Evolutionary conservation across 164 flowering plant species (phyloP).

Genomic region (Nymphaea colorata): DNA sequence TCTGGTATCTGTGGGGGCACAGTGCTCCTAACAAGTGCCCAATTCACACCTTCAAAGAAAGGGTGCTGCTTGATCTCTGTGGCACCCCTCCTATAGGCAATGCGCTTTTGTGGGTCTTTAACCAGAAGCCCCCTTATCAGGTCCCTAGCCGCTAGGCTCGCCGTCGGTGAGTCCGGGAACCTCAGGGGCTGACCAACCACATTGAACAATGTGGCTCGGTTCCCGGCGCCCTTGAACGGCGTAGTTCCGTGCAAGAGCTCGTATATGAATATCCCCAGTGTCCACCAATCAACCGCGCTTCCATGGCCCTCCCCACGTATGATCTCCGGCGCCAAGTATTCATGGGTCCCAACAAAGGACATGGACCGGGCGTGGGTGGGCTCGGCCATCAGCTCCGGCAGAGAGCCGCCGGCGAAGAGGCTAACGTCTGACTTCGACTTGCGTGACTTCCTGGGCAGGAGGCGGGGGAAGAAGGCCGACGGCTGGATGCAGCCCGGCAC

Average conservation of each 20-base stretch:
- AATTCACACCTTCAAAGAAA: conserved; percentile 73
- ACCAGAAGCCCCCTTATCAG: conserved; percentile 58
- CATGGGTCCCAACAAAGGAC: conserved; percentile 83
- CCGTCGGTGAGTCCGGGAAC: conserved; percentile 62
- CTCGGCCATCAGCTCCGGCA: conserved; percentile 79
- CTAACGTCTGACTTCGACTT: conserved; percentile 29
- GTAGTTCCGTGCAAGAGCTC: conserved; percentile 67
- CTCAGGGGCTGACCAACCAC: conserved; percentile 69
- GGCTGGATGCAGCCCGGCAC: conserved; percentile 66
- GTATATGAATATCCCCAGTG: conserved; percentile 71
- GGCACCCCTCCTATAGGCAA: conserved; percentile 81
- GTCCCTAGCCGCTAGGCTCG: conserved; percentile 53
- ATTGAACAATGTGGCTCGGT: conserved; percentile 71
- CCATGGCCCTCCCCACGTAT: conserved; percentile 83
- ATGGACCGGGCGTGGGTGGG: conserved; percentile 75
- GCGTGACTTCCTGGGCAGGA: conserved; percentile 37
- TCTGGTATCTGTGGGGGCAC: conserved; percentile 72
- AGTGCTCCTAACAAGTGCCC: conserved; percentile 79
- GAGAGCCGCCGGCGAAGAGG: conserved; percentile 14
- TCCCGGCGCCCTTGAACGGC: conserved; percentile 76
- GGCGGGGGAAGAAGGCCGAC: conserved; percentile 51
- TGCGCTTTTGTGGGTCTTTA: conserved; percentile 66
- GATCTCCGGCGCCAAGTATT: conserved; percentile 66
- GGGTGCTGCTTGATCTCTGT: conserved; percentile 85
- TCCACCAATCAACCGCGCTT: conserved; percentile 92